Evolutionary conservation across 306 rosid species (phyloP).

Genomic region (Acacia crassicarpa): DNA sequence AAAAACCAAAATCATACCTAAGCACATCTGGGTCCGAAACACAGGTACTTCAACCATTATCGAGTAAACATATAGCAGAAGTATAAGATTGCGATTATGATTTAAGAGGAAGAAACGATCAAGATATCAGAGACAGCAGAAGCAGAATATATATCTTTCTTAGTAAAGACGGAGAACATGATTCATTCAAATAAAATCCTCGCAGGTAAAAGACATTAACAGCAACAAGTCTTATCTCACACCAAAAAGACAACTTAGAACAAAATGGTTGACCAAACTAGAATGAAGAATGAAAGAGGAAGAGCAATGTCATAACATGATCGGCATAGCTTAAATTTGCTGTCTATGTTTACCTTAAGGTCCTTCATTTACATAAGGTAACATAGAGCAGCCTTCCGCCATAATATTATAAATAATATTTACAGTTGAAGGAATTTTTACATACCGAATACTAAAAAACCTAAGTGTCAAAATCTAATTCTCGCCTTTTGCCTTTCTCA

Average conservation of each 20-base stretch:
- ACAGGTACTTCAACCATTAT: not conserved
- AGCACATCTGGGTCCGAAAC: too few relatives aligned
- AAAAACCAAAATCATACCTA: too few relatives aligned
- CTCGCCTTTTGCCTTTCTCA: constrained; percentile 9
- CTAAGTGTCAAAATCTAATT: not conserved
- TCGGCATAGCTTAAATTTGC: not conserved
- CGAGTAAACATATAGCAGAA: not conserved
- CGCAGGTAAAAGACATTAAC: not conserved
- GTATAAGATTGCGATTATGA: not conserved
- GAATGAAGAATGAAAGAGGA: too few relatives aligned
- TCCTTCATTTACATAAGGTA: not conserved
- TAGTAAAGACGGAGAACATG: not conserved
- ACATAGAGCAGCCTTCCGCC: not conserved
- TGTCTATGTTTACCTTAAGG: not conserved
- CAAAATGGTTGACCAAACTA: not conserved
- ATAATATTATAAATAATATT: not conserved
- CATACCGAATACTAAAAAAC: not conserved
- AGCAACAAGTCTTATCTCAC: too few relatives aligned
- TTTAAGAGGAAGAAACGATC: not conserved
- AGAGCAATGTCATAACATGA: not conserved
- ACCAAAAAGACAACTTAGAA: too few relatives aligned
- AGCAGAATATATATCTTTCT: not conserved
- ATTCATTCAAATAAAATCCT: not conserved
- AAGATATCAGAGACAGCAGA: not conserved
- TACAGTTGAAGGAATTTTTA: not conserved